These are phyloP conservation scores for Platismatia glauca DNA, from an alignment of 495 filamentous ascomycete species.

Conservation along the genomic window DNA sequence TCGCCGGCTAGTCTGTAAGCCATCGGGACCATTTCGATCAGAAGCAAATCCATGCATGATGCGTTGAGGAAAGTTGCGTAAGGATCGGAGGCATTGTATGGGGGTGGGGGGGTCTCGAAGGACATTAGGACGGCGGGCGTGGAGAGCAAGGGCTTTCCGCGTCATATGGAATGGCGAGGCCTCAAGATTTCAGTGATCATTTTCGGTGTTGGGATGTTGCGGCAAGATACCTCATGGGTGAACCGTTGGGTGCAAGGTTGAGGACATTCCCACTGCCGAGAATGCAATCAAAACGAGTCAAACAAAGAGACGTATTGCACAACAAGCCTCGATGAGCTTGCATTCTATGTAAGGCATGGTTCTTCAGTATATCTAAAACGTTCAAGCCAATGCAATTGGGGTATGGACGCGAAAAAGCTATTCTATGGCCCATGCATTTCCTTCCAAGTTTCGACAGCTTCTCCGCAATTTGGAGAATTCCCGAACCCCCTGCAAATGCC, in stretches of 20 bases:
- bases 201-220: background rate
- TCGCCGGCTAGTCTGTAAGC: slow-evolving; percentile 63
- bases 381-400: background rate
- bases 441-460: background rate
- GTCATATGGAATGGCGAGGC: slow-evolving; percentile 7
- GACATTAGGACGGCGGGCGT: slow-evolving; percentile 48
- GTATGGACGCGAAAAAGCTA: slow-evolving; percentile 9
- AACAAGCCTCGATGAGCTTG: background rate
- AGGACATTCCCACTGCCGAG: background rate
- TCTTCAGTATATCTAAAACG: slow-evolving; percentile 5
- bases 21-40: slow-evolving; percentile 95
- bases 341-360: background rate
- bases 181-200: background rate
- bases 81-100: slow-evolving; percentile 67
- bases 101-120: slow-evolving; percentile 59
- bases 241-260: background rate
- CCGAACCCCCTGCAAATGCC: slow-evolving; percentile 4
- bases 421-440: background rate
- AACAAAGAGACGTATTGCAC: background rate
- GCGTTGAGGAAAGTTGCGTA: slow-evolving; percentile 66
- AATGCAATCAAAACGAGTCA: background rate
- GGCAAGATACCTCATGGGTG: background rate
- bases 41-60: slow-evolving; percentile 80
- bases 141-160: background rate
- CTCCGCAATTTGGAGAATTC: background rate